A percentile compares a stretch with the other conserved stretches of the same genome.
These are phyloP conservation scores for Skeletonema grethae DNA, from an alignment of 108 stramenopile genomes.

Conservation along the genomic window DNA sequence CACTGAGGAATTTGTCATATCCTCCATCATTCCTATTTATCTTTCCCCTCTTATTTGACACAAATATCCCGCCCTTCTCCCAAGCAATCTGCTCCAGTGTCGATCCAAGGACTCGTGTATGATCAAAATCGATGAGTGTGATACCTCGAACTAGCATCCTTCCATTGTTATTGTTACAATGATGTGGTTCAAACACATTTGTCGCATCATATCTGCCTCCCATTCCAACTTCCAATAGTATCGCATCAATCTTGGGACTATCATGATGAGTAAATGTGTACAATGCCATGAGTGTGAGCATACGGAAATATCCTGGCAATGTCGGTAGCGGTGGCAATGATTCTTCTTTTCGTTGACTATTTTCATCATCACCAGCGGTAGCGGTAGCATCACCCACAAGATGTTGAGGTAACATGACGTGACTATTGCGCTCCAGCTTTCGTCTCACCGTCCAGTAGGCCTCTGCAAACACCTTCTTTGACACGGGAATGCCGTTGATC, in stretches of 20 bases:
- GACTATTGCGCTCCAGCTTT: slow-evolving; percentile 32
- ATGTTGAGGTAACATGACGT: neutral
- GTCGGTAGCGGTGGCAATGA: slow-evolving; percentile 45
- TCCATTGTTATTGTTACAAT: neutral
- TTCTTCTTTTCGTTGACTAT: slow-evolving; percentile 1
- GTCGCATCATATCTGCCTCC: slow-evolving; percentile 96
- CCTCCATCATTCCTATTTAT: slow-evolving; percentile 36
- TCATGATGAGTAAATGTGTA: slow-evolving; percentile 59
- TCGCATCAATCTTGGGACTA: slow-evolving; percentile 61
- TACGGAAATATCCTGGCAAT: slow-evolving; percentile 90
- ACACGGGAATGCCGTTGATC: slow-evolving; percentile 75
- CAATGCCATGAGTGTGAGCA: slow-evolving; percentile 86
- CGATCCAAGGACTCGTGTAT: slow-evolving; percentile 85
- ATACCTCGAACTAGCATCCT: slow-evolving; percentile 53
- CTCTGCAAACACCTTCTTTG: slow-evolving; percentile 58
- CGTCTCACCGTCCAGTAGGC: slow-evolving; percentile 76
- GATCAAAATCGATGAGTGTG: slow-evolving; percentile 85
- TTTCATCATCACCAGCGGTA: neutral
- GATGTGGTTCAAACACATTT: slow-evolving; percentile 73
- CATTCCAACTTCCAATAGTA: slow-evolving; percentile 93
- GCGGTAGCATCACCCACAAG: neutral
- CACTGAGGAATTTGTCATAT: slow-evolving; percentile 26
- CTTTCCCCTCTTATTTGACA: slow-evolving; percentile 43
- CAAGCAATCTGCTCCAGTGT: slow-evolving; percentile 90
- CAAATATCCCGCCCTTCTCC: slow-evolving; percentile 94